phyloP scores from a whole-genome alignment of 192 early-diverging fungal genomes.

The Phlyctochytrium bullatum region DNA sequence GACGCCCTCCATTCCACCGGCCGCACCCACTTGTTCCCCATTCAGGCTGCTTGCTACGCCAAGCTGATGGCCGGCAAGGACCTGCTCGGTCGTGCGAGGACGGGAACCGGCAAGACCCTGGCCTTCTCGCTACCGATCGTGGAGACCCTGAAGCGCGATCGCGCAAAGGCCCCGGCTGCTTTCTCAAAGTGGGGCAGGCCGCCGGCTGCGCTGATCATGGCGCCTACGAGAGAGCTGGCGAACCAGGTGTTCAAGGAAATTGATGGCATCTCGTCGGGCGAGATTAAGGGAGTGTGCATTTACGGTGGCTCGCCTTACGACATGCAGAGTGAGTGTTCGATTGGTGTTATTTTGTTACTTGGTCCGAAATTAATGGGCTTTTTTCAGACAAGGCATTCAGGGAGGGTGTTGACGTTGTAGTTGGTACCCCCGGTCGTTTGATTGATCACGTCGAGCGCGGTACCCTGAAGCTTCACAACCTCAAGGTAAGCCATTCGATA shows the following conservation, averaged over 20 bases:
- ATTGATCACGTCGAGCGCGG: conserved; percentile 79
- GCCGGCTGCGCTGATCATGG: conserved; percentile 72
- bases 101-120: conserved; percentile 74
- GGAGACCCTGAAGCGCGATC: conserved; percentile 48
- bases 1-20: conserved; percentile 68
- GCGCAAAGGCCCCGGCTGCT: too few relatives aligned
- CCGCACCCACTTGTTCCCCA: conserved; percentile 85
- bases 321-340: conserved; percentile 40
- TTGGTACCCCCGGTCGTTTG: conserved; percentile 94
- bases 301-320: conserved; percentile 90
- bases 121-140: conserved; percentile 80
- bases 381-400: conserved; percentile 37
- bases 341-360: not conserved
- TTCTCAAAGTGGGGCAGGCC: conserved; percentile 38
- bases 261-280: conserved; percentile 56
- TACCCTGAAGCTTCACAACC: conserved; percentile 64
- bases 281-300: conserved; percentile 63
- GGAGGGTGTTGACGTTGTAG: conserved; percentile 77
- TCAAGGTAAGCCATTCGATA: conserved; percentile 32
- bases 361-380: too few relatives aligned
- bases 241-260: conserved; percentile 55
- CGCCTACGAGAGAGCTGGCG: conserved; percentile 91
- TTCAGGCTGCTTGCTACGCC: conserved; percentile 84
- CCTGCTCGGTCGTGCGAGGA: conserved; percentile 56
- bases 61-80: conserved; percentile 73